These are phyloP conservation scores for Lipomyces spencermartinsiae DNA, from an alignment of 805 yeast genomes.

Conservation along the genomic window DNA sequence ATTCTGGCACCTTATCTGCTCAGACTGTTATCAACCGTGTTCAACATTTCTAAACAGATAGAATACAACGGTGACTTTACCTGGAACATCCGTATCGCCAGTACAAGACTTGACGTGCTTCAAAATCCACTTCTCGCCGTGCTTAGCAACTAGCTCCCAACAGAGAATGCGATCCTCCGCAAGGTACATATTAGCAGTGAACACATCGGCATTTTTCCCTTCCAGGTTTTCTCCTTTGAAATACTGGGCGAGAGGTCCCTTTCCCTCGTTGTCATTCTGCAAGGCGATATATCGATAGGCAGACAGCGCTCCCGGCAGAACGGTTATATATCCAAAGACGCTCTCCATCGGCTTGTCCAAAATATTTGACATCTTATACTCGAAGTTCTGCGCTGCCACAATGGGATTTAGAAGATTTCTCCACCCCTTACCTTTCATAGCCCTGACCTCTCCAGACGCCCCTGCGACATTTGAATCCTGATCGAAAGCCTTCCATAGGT, in stretches of 20 bases:
- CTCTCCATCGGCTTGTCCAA: conserved; percentile 96
- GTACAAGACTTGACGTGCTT: conserved; percentile 85
- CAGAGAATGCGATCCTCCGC: conserved; percentile 97
- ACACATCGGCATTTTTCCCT: conserved; percentile 74
- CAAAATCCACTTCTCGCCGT: conserved; percentile 72
- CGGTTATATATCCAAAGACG: conserved; percentile 91
- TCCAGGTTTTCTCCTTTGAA: conserved; percentile 88
- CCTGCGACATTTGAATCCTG: conserved; percentile 97
- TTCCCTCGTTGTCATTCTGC: conserved; percentile 67
- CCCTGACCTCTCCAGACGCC: conserved; percentile 96
- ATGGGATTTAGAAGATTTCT: conserved; percentile 71
- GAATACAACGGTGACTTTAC: conserved; percentile 41
- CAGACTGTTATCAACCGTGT: not conserved
- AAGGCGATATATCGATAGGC: conserved; percentile 90
- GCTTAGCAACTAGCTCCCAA: conserved; percentile 92
- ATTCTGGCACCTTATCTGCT: conserved; percentile 72
- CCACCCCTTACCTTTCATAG: conserved; percentile 93
- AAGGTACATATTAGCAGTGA: conserved; percentile 93
- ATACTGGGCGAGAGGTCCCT: conserved; percentile 84
- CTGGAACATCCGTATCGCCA: conserved; percentile 97
- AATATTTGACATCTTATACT: conserved; percentile 93
- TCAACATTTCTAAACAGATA: not conserved
- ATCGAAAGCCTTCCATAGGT: conserved; percentile 97
- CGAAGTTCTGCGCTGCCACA: conserved; percentile 96
- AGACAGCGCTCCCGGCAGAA: conserved; percentile 95